These are phyloP conservation scores for Myriosclerotinia duriaeana DNA, from an alignment of 2,329 filamentous ascomycete genomes.

Conservation along the genomic window DNA sequence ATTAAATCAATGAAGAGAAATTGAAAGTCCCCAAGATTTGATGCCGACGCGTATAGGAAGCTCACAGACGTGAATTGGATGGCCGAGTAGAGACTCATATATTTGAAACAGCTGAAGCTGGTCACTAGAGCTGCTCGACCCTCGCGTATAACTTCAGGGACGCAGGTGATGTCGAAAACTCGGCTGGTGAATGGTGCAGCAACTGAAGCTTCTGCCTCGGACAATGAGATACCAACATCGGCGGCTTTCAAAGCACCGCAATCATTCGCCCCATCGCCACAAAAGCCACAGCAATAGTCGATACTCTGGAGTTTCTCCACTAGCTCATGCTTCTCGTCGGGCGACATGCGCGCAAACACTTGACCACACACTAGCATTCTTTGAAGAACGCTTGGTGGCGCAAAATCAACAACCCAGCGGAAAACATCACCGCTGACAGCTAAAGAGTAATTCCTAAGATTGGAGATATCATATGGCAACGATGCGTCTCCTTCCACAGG, in stretches of 20 bases:
- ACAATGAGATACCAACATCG: slow-evolving; percentile 94
- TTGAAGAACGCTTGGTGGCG: slow-evolving; percentile 73
- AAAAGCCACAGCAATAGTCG: slow-evolving; percentile 93
- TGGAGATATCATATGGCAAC: slow-evolving; percentile 79
- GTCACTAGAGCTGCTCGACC: slow-evolving; percentile 94
- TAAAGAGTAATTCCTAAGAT: slow-evolving; percentile 80
- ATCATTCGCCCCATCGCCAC: slow-evolving; percentile 95
- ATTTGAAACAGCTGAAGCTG: slow-evolving; percentile 99
- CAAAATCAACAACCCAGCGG: slow-evolving; percentile 93
- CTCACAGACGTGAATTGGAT: slow-evolving; percentile 98
- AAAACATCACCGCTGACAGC: slow-evolving; percentile 93
- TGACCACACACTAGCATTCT: slow-evolving; percentile 86
- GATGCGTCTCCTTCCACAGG: slow-evolving; percentile 75
- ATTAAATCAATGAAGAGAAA: slow-evolving; percentile 94
- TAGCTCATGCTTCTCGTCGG: slow-evolving; percentile 96
- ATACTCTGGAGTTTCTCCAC: slow-evolving; percentile 97
- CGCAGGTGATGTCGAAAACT: slow-evolving; percentile 94
- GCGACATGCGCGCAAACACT: slow-evolving; percentile 97
- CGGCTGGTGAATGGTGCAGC: slow-evolving; percentile 97
- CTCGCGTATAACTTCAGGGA: slow-evolving; percentile 88
- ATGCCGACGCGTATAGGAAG: slow-evolving; percentile 91
- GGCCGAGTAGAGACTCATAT: slow-evolving; percentile 98
- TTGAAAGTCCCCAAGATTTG: slow-evolving; percentile 95
- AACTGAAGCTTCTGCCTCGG: slow-evolving; percentile 94
- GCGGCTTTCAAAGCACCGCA: slow-evolving; percentile 95